These are phyloP conservation scores for Naganishia randhawae DNA, from an alignment of 768 basidiomycete genomes.

Conservation along the genomic window DNA sequence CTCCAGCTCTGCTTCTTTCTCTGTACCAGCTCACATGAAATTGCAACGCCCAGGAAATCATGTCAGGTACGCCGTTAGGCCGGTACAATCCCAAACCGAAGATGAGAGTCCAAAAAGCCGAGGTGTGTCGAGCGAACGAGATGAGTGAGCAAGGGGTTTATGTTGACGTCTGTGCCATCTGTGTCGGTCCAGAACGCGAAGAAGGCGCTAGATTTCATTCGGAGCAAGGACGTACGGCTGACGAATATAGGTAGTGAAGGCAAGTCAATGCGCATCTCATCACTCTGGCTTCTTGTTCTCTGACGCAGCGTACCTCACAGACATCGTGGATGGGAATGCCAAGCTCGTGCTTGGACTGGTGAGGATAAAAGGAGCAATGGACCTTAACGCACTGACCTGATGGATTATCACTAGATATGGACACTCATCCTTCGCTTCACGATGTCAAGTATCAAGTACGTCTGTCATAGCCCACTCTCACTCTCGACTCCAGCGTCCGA, in stretches of 20 bases:
- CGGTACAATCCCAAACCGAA: slow-evolving; percentile 83
- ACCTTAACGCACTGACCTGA: neutral
- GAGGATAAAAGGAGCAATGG: slow-evolving; percentile 2
- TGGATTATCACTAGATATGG: slow-evolving; percentile 67
- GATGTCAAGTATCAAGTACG: slow-evolving; percentile 94
- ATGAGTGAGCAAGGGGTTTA: neutral
- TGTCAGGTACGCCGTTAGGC: slow-evolving; percentile 46
- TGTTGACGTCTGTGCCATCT: neutral
- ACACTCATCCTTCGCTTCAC: slow-evolving; percentile 94
- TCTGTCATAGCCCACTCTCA: slow-evolving; percentile 25
- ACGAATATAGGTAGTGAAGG: slow-evolving; percentile 94
- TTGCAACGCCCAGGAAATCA: neutral
- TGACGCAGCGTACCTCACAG: slow-evolving; percentile 53
- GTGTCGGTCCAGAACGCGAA: slow-evolving; percentile 66
- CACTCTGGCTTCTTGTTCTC: neutral
- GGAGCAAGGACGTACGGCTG: slow-evolving; percentile 84
- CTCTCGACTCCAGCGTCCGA: neutral
- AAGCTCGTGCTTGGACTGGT: slow-evolving; percentile 81
- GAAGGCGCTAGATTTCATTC: slow-evolving; percentile 92
- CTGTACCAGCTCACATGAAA: neutral
- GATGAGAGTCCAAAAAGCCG: slow-evolving; percentile 93
- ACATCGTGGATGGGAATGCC: slow-evolving; percentile 97
- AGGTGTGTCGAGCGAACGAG: slow-evolving; percentile 49
- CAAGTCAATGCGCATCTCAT: slow-evolving; percentile 37
- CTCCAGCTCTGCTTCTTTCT: neutral